phyloP scores from a whole-genome alignment of 345 rosid species.

The Balakata baccata region DNA sequence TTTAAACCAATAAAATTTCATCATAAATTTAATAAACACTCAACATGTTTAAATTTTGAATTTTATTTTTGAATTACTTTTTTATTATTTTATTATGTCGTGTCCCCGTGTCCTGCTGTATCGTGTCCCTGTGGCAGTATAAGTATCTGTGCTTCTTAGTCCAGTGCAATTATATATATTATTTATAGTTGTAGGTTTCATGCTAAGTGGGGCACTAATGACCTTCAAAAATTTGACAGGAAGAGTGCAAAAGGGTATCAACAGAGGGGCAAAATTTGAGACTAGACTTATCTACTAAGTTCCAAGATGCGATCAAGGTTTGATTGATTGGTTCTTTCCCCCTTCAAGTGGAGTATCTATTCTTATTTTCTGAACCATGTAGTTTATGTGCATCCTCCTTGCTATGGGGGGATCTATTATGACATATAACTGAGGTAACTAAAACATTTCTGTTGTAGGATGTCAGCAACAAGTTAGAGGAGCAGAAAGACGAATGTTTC shows the following conservation, averaged over 20 bases:
- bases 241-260: constrained; percentile 87
- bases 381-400: constrained; percentile 6
- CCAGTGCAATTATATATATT: not conserved
- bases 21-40: too few relatives aligned
- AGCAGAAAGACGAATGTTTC: constrained; percentile 81
- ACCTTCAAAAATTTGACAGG: constrained; percentile 45
- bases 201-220: constrained; percentile 14
- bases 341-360: constrained; percentile 2
- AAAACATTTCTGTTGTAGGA: constrained; percentile 49
- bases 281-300: constrained; percentile 78
- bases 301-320: constrained; percentile 93
- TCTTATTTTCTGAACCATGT: not conserved
- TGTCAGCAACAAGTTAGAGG: constrained; percentile 80
- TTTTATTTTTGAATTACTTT: too few relatives aligned
- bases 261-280: constrained; percentile 85
- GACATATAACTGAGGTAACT: not conserved
- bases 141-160: too few relatives aligned
- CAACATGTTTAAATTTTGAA: too few relatives aligned
- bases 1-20: too few relatives aligned
- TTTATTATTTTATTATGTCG: too few relatives aligned
- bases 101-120: too few relatives aligned
- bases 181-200: not conserved
- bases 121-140: too few relatives aligned
- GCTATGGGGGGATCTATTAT: not conserved
- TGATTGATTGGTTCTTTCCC: constrained; percentile 8